Evolutionary conservation across 2,329 filamentous ascomycete species (phyloP).

Genomic region (Sarocladium brachiariae): DNA sequence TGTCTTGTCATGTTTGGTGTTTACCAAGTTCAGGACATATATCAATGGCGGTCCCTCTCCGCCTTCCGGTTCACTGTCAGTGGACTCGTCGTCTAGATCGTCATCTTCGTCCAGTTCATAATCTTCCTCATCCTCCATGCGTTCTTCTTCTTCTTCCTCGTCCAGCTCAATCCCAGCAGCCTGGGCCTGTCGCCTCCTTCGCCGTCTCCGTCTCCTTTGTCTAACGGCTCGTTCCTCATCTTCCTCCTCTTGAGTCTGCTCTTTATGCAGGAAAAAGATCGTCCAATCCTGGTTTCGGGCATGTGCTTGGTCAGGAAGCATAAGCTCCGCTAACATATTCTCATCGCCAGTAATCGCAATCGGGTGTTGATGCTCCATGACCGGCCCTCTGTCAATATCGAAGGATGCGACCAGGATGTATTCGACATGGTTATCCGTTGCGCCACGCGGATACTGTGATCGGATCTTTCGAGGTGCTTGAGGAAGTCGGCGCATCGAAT

Average conservation of each 20-base stretch:
- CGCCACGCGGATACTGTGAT: conserved; percentile 69
- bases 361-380: conserved; percentile 98
- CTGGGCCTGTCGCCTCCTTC: conserved; percentile 45
- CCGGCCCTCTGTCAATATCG: conserved; percentile 88
- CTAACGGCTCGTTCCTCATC: conserved; percentile 60
- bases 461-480: conserved; percentile 44
- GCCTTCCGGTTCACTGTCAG: conserved; percentile 58
- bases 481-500: neutral
- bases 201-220: conserved; percentile 42
- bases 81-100: conserved; percentile 44
- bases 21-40: conserved; percentile 95
- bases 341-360: conserved; percentile 93
- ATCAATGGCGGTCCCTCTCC: conserved; percentile 85
- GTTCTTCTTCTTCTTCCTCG: conserved; percentile 34
- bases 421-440: conserved; percentile 88
- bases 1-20: conserved; percentile 92
- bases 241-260: conserved; percentile 77
- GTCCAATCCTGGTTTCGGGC: conserved; percentile 96
- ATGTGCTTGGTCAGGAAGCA: conserved; percentile 96
- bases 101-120: conserved; percentile 34
- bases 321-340: conserved; percentile 95
- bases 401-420: conserved; percentile 97
- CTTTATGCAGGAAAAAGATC: conserved; percentile 97
- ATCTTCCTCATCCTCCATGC: conserved; percentile 36
- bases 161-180: conserved; percentile 41